Percentiles rank a stretch among this genome's conserved stretches.
phyloP scores from a whole-genome alignment of 164 flowering plant genomes.

The Protea cynaroides region DNA sequence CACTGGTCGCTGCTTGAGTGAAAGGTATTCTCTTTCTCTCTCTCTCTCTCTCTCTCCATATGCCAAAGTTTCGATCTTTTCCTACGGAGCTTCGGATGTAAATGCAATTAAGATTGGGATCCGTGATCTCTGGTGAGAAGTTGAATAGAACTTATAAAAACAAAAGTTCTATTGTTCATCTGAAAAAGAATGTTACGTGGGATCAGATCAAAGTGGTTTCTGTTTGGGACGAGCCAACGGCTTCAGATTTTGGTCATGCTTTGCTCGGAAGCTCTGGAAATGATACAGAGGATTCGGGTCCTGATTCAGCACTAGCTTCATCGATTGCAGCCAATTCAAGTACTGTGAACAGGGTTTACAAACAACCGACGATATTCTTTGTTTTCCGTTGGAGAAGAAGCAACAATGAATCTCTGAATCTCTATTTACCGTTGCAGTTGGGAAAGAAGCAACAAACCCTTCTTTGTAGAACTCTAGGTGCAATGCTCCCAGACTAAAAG shows the following conservation, averaged over 20 bases:
- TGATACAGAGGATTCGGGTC: conserved; percentile 11
- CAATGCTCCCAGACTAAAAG: too few species aligned
- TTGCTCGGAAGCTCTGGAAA: conserved; percentile 21
- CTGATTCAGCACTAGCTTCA: conserved; percentile 24
- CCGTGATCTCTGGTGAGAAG: conserved; percentile 51
- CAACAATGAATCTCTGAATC: too few species aligned
- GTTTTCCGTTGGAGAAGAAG: too few species aligned
- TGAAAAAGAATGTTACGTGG: conserved; percentile 62
- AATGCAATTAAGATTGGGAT: conserved; percentile 31
- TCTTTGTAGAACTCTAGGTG: too few species aligned
- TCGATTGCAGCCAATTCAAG: neutral
- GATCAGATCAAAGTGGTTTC: conserved; percentile 64
- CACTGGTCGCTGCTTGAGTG: too few species aligned
- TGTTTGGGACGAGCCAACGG: conserved; percentile 72
- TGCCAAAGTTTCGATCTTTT: neutral
- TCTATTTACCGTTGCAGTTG: too few species aligned
- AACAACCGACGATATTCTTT: conserved; percentile 73
- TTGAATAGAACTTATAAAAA: conserved; percentile 67
- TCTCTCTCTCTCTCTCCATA: neutral
- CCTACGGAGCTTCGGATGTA: too few species aligned
- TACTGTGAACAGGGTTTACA: conserved; percentile 8
- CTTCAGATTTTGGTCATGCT: conserved; percentile 77
- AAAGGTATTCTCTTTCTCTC: too few species aligned
- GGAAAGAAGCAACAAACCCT: too few species aligned
- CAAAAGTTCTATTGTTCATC: conserved; percentile 46